A percentile compares a stretch with the other conserved stretches of the same genome.
Conservation (phyloP, 768 basidiomycete species). For the Serpula lacrymans region DNA sequence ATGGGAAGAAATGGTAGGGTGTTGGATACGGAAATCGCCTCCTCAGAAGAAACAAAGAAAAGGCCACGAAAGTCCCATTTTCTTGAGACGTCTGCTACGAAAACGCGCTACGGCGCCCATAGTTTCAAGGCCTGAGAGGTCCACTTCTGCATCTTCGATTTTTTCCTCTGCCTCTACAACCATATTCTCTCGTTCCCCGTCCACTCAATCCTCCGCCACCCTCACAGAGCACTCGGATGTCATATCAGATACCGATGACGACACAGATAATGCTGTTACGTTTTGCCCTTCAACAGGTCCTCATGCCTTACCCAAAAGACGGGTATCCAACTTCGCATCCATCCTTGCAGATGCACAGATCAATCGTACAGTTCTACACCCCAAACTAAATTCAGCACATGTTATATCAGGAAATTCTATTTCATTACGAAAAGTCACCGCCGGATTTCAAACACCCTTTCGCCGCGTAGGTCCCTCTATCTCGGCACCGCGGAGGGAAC, state of each 20-base stretch:
- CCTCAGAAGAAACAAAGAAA: slow-evolving; percentile 18
- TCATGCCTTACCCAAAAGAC: slow-evolving; percentile 13
- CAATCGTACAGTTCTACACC: slow-evolving; percentile 34
- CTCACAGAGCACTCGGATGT: slow-evolving; percentile 12
- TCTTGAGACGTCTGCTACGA: background rate
- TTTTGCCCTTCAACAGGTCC: slow-evolving; percentile 6
- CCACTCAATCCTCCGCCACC: slow-evolving; percentile 11
- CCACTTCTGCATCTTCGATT: slow-evolving; percentile 1
- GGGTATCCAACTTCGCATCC: slow-evolving; percentile 33
- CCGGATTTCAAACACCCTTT: background rate
- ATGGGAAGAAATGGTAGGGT: slow-evolving; percentile 46
- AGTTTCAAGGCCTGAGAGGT: background rate
- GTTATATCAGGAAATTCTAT: slow-evolving; percentile 9
- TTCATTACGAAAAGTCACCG: background rate
- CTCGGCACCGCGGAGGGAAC: background rate
- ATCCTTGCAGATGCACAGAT: slow-evolving; percentile 38
- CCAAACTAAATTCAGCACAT: slow-evolving; percentile 11
- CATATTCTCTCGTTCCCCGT: slow-evolving; percentile 8
- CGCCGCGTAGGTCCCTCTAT: background rate
- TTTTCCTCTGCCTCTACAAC: background rate
- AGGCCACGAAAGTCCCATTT: background rate
- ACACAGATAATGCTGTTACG: slow-evolving; percentile 18
- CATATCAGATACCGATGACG: slow-evolving; percentile 14
- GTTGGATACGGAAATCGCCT: slow-evolving; percentile 42
- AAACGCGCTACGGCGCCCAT: background rate